Base-by-base conservation (phyloP, 345 rosid species). In the Populus alba region DNA sequence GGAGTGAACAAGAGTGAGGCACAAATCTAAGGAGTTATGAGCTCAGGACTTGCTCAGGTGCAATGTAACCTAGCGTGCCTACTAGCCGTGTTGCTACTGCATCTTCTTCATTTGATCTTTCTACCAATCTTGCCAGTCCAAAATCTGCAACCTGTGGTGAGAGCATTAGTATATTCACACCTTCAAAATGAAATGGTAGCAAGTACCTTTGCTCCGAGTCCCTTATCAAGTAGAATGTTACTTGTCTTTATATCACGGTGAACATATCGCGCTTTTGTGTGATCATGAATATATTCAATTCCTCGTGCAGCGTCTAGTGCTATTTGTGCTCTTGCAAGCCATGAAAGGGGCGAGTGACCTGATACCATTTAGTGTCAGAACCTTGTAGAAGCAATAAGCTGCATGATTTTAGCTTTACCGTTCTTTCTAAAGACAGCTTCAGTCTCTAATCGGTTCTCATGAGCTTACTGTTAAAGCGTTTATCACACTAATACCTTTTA, bases 271-370 rank as follows among this genome's bases (percentile, higher is more conserved):
- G 83, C 74, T 33, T 81, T 79, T 43, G 85, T 83, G 74, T 83
- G 83, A 57, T 86, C 82, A 47, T 86, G 88, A 45, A 83, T 86
- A 66, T 86, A 86, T 74, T 83, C 87, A 41, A 83, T 74, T 17
- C 89, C 87, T 59, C 75, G 79, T 37, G 83, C 87, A n/a, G 83
- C 83, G 59, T 86, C 87, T 27, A 83, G 77, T 43, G 87, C 87
- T 20, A 81, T 75, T 3, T 66, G 74, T 76, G 75, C 77, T 68
- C 89, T 77, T 59, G 77, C 84, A 51, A 79, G 72, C 89, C 83
- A 86, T 38, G 84, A 72, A 75, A 83, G 85, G 1, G 84, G 87
- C 22, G 70, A 11, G 72, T 61, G 76, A 63, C 88, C 82, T 85
- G 84, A 72, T 1, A 71, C 17, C 62, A 65, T 41, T 35, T 63